Evolutionary conservation across 139 green algal genomes (phyloP), one percentile per base, ranked within the genome.

Genomic region (Chlamydomonas sphaeroides): DNA sequence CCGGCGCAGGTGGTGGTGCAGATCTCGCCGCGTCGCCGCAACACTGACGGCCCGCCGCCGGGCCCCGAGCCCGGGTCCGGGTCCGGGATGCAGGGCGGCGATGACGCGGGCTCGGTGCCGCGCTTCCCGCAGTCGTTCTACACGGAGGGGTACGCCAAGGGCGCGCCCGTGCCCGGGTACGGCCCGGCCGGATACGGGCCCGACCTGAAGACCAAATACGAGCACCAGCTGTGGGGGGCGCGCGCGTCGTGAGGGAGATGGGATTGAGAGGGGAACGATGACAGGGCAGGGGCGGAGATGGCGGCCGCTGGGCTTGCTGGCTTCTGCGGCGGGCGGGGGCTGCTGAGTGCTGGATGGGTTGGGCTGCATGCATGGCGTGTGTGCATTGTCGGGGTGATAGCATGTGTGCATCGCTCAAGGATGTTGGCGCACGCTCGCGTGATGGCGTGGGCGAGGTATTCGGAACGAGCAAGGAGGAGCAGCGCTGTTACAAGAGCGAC

Each of bases 121-220:
- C 71, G 51, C 2, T 79, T 79, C 30, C 72, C 72, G 26, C 56
- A 79, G 35, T 35, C 23, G 8, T 79, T 79, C 28, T 79, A 79
- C 72, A 57, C 36, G 3, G 5, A 79, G 23, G 72, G 72, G 8
- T 25, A 45, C 28, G 51, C 72, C 18, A 39, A 57, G 56, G 72
- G 72, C 2, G 57, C 56, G 18, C 72, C 36, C 11, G 26, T 79
- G 20, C 56, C 42, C 8, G 48, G 56, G 18, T 68, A n/a, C 56
- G 28, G 11, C 7, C 51, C 48, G 71, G 35, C 15, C 2, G 45
- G n/a, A n/a, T n/a, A n/a, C n/a, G n/a, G n/a, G n/a, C n/a, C 57
- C 20, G 56, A 21, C 32, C 57, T 79, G 14, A 79, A 79, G 72
- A 25, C 39, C 5, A 41, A 45, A 14, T 79, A 79, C 38, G 72